Evolutionary conservation across 2,329 filamentous ascomycete genomes (phyloP), one percentile per base, ranked within the genome.

Genomic region (Aspergillus hiratsukae): DNA sequence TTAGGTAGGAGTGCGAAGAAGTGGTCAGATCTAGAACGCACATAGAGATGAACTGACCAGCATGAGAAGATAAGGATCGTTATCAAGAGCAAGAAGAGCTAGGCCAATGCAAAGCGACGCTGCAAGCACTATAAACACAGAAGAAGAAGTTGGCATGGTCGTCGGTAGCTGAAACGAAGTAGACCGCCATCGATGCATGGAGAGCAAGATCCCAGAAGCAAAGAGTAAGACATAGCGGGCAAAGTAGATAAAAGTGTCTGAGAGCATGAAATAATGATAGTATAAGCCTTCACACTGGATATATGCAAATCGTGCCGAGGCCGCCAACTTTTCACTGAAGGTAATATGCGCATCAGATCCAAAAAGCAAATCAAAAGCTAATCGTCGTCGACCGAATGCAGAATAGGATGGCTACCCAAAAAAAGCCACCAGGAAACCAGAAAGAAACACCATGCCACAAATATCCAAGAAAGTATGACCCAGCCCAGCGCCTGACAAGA

Each of bases 401-500:
- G 53, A 17, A 55, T 41, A 55, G 35, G 60, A 50, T 41, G 54
- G 53, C 45, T 52, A 28, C 51, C 53, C 35, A 55, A 57, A 56
- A 53, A 57, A 49, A 49, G 49, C 58, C 52, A 23, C 57, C 56
- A 14, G 49, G 21, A 56, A 51, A 59, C 53, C 41, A 49, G 40
- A 7, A 50, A 40, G 50, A 51, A 52, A 63, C 58, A 64, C 59
- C 63, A 59, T 62, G 60, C 58, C 58, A 57, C 50, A 56, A 58
- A 59, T 58, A 56, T 52, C 58, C 56, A 62, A 56, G 56, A 46
- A 51, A 58, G 52, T 41, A 56, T 52, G 48, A 58, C 45, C 64
- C 63, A 58, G 60, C 52, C 60, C 58, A 64, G 61, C 64, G 62
- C 64, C 62, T 58, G 58, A 50, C 51, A 59, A 56, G 51, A 60